Evolutionary conservation across 2,329 filamentous ascomycete species (phyloP), one percentile per base, ranked within the genome.

Genomic region (Macrophomina pseudophaseolina): DNA sequence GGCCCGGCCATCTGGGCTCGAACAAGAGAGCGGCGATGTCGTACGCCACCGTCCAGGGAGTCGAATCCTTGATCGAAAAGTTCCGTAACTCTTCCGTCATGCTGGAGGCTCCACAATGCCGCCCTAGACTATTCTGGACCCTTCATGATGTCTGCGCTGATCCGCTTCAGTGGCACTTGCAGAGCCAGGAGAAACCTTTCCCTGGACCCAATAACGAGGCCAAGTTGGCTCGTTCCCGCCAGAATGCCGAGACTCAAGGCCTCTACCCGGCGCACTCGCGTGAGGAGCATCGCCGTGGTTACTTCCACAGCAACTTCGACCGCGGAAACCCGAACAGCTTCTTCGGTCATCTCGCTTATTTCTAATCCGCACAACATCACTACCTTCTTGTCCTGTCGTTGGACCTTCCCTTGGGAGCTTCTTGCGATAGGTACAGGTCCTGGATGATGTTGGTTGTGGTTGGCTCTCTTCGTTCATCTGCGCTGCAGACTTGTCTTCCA

Each of bases 51-150:
- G 94, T 97, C 68, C 95, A 99, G 81, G 95, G 95, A 53, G 90
- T 91, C 69, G 93, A 97, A 74, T 94, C 92, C 70, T 84, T 98
- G 0, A 88, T 97, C 6, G 91, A 96, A 77, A 97, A 98, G 76
- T 99, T 99, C 75, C 90, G 95, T 42, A 99, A 99, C 81, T 97
- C 93, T 46, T 94, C 93, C 0, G 93, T 99, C 35, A 97, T 98
- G 93, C 84, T 94, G 0, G 94, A 98, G 79, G 87, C 89, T 11
- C 84, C 88, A 0, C 88, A 90, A 63, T 97, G 93, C 73, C 89
- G 93, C 0, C 95, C 95, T 0, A 96, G 96, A 84, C 64, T 78
- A 5, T 90, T 86, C 78, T 80, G 83, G 68, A 84, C 85, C 48
- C 75, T 79, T 28, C 76, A 74, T 38, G 81, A 82, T 8, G 80